Percentiles rank a stretch among this genome's conserved stretches.
phyloP scores from a whole-genome alignment of 768 basidiomycete genomes.

The Termitomyces sp. region DNA sequence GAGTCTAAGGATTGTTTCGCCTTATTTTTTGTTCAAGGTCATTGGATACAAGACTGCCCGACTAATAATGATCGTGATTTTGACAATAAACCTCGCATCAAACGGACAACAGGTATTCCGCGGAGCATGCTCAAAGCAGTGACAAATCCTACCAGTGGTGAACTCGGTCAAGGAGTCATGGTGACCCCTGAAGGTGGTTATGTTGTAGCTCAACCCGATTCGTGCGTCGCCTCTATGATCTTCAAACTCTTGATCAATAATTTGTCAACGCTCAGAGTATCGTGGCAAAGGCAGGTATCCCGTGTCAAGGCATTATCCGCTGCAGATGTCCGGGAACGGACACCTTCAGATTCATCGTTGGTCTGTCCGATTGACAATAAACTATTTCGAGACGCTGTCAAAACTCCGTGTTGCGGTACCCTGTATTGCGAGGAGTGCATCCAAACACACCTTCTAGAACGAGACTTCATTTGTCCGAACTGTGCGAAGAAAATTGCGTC shows the following conservation, averaged over 20 bases:
- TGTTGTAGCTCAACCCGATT: conserved; percentile 94
- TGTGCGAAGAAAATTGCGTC: conserved; percentile 87
- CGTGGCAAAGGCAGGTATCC: conserved; percentile 92
- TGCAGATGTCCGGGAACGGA: conserved; percentile 84
- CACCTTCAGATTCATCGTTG: conserved; percentile 74
- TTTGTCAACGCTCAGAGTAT: conserved; percentile 48
- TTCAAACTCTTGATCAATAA: not conserved
- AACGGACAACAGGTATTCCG: conserved; percentile 97
- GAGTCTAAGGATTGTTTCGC: not conserved
- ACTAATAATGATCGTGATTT: conserved; percentile 96
- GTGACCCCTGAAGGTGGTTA: conserved; percentile 98
- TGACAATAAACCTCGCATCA: conserved; percentile 92
- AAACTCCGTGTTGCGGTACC: conserved; percentile 92
- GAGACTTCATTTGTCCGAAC: conserved; percentile 91
- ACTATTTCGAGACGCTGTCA: conserved; percentile 91
- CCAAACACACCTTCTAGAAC: conserved; percentile 88
- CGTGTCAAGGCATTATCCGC: conserved; percentile 78
- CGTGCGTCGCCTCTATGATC: conserved; percentile 50
- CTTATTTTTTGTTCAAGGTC: conserved; percentile 51
- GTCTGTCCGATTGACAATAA: conserved; percentile 91
- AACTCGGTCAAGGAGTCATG: conserved; percentile 87
- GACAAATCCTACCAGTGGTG: conserved; percentile 73
- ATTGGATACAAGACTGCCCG: conserved; percentile 99
- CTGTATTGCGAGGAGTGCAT: conserved; percentile 97
- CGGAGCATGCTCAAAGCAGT: conserved; percentile 96